Base-by-base conservation (phyloP, 2,329 filamentous ascomycete genomes). In the Arthrobotrys iridis region DNA sequence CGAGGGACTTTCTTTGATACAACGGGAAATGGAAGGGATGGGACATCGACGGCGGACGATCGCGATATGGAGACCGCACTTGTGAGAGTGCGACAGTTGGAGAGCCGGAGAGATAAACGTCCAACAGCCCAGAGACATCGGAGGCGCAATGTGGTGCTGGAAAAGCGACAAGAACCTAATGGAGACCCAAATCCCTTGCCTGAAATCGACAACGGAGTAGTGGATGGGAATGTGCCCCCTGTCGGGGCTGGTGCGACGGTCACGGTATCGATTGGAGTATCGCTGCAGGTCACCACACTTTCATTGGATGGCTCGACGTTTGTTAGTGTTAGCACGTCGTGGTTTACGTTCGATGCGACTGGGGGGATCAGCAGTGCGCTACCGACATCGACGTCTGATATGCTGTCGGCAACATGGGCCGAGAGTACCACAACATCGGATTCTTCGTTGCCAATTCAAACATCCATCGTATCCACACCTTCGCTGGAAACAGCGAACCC, bases 191-290 rank as follows among this genome's bases (percentile, higher is more conserved):
- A 40, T 13, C 15, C 57, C 3, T 15, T 62, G 11, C 35, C 63
- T 22, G 71, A 68, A 26, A 57, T 48, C 15, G 40, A 57, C 15
- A 22, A 40, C n/a, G 63, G 52, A 2, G 22, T 52, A 6, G 45
- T 67, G 26, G 46, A 63, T 15, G 41, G 41, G 7, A 50, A 58
- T 13, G 6, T 22, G 13, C 65, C 65, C 5, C 5, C 40, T 28
- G 62, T n/a, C 15, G 58, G 30, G 20, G 52, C 41, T 6, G 52
- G 35, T 22, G 71, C 67, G n/a, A 75, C 71, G 4, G 71, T 75
- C 3, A 75, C 71, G n/a, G 71, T 75, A 40, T 75, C 71, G 0
- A 58, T 75, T 52, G 71, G 71, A 13, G 20, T 75, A 15, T 67
- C 71, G 46, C n/a, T 75, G 28, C 71, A 75, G 30, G 11, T 68